These are phyloP conservation scores for Kregervanrija pseudodelftensis DNA, from an alignment of 805 yeast species.

Conservation along the genomic window DNA sequence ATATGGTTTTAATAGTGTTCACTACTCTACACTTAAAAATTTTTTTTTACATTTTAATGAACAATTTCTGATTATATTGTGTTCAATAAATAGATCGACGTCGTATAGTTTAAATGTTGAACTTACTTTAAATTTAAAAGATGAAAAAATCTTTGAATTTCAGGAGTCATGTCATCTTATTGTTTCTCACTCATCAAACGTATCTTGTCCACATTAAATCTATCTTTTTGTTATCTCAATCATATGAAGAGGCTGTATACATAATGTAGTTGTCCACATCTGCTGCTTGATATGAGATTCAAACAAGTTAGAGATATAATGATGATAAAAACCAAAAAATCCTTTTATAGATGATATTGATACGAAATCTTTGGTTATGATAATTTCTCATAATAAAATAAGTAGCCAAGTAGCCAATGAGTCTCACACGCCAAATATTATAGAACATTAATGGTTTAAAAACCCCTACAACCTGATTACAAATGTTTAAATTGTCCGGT, in stretches of 20 bases:
- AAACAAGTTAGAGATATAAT: constrained; percentile 19
- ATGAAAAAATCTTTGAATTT: constrained; percentile 45
- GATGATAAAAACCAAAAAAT: neutral
- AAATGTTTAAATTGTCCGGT: too few relatives aligned
- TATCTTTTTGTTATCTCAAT: constrained; percentile 27
- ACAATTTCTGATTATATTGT: constrained; percentile 57
- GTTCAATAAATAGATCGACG: constrained; percentile 45
- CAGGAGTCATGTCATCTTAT: constrained; percentile 64
- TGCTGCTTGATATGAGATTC: constrained; percentile 45
- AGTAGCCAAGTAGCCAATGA: too few relatives aligned
- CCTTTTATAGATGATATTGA: too few relatives aligned
- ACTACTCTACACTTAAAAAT: constrained; percentile 58
- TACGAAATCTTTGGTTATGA: too few relatives aligned
- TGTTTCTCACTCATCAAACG: constrained; percentile 66
- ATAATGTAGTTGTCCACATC: constrained; percentile 41
- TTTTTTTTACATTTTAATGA: constrained; percentile 39
- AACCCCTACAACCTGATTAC: too few relatives aligned
- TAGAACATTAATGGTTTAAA: too few relatives aligned
- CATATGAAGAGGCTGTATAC: constrained; percentile 37
- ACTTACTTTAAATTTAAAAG: constrained; percentile 44
- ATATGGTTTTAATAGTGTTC: constrained; percentile 51
- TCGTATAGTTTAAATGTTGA: constrained; percentile 33
- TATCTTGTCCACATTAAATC: constrained; percentile 66
- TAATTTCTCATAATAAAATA: too few relatives aligned
- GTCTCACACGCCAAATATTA: too few relatives aligned